phyloP scores from a whole-genome alignment of 2,329 filamentous ascomycete species.

The Hypoxylon sp. region DNA sequence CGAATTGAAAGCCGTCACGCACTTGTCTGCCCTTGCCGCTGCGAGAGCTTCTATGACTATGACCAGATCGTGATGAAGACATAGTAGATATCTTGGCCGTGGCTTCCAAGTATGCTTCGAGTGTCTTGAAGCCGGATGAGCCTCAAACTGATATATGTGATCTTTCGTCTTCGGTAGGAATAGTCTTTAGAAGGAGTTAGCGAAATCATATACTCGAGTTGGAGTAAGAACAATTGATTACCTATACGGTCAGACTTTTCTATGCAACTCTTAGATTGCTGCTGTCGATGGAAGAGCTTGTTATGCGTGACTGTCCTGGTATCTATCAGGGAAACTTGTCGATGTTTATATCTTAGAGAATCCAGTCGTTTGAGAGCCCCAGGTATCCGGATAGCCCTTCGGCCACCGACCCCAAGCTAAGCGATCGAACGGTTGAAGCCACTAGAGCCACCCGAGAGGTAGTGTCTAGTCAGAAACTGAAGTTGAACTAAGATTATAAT shows the following conservation, averaged over 20 bases:
- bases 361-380: slow-evolving; percentile 1
- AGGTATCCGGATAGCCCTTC: background rate
- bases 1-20: slow-evolving; percentile 50
- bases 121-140: background rate
- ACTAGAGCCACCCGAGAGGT: slow-evolving; percentile 21
- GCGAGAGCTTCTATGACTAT: slow-evolving; percentile 43
- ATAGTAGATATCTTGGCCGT: slow-evolving; percentile 36
- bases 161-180: slow-evolving; percentile 2
- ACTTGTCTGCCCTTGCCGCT: slow-evolving; percentile 51
- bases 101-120: slow-evolving; percentile 1
- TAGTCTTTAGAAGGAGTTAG: slow-evolving; percentile 11
- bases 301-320: background rate
- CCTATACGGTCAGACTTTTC: slow-evolving; percentile 4
- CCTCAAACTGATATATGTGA: background rate
- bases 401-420: background rate
- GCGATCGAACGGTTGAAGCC: slow-evolving; percentile 11
- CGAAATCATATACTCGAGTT: background rate
- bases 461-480: slow-evolving; percentile 12
- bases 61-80: slow-evolving; percentile 50
- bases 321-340: background rate
- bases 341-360: slow-evolving; percentile 36
- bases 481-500: slow-evolving; percentile 11
- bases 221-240: background rate
- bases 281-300: slow-evolving; percentile 5
- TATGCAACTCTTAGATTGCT: background rate